Evolutionary conservation across 768 basidiomycete genomes (phyloP).

Genomic region (Tulasnella sp.): DNA sequence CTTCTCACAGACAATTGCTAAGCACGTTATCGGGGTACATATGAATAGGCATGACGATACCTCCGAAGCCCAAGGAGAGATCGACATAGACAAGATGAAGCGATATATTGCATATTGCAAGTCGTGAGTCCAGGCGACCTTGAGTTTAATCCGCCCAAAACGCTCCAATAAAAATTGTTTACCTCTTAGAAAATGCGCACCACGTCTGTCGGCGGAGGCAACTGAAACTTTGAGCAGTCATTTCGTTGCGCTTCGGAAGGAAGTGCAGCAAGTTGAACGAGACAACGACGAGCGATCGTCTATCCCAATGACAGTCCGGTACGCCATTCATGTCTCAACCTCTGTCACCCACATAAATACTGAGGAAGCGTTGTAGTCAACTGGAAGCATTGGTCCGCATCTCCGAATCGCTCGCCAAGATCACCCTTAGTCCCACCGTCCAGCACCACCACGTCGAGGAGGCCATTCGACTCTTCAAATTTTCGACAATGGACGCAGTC

Average conservation of each 20-base stretch:
- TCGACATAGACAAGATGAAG: slow-evolving; percentile 97
- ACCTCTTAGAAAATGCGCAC: slow-evolving; percentile 96
- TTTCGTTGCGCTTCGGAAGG: slow-evolving; percentile 84
- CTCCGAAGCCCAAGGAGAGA: slow-evolving; percentile 71
- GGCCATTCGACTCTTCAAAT: slow-evolving; percentile 95
- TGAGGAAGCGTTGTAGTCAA: slow-evolving; percentile 42
- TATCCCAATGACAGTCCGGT: slow-evolving; percentile 97
- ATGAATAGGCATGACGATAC: slow-evolving; percentile 79
- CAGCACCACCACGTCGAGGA: slow-evolving; percentile 94
- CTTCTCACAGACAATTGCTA: slow-evolving; percentile 80
- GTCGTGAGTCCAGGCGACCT: slow-evolving; percentile 40
- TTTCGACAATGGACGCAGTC: slow-evolving; percentile 98
- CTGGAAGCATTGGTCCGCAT: slow-evolving; percentile 98
- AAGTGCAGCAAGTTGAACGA: slow-evolving; percentile 89
- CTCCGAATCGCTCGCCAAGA: slow-evolving; percentile 91
- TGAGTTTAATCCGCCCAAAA: too few relatives aligned
- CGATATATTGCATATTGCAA: slow-evolving; percentile 95
- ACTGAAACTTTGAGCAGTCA: slow-evolving; percentile 95
- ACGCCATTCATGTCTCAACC: slow-evolving; percentile 24
- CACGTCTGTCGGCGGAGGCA: slow-evolving; percentile 83
- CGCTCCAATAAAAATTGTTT: too few relatives aligned
- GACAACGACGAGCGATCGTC: slow-evolving; percentile 97
- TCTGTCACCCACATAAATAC: not conserved
- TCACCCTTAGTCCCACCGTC: slow-evolving; percentile 79
- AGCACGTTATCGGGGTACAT: slow-evolving; percentile 97